phyloP scores from a whole-genome alignment of 1,139 yeast species.

The Insectozyma bohioensis region DNA sequence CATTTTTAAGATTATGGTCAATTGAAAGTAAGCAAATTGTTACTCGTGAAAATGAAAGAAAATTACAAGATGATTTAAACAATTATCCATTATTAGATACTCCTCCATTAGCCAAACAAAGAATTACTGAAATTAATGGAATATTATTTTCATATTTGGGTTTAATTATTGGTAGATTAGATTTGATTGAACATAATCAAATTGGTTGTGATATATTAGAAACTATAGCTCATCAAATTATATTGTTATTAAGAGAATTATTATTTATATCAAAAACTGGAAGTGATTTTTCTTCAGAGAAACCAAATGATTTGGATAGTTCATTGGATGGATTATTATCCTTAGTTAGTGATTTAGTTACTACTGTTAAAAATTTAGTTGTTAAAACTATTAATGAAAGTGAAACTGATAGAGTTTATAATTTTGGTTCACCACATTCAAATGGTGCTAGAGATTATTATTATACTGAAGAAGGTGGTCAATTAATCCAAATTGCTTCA shows the following conservation, averaged over 20 bases:
- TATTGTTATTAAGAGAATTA: constrained; percentile 61
- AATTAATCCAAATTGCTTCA: constrained; percentile 59
- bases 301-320: constrained; percentile 49
- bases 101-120: constrained; percentile 69
- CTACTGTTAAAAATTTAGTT: constrained; percentile 62
- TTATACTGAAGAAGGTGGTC: constrained; percentile 67
- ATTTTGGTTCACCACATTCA: no score
- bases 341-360: constrained; percentile 63
- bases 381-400: constrained; percentile 50
- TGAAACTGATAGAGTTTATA: constrained; percentile 23
- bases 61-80: constrained; percentile 35
- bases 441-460: constrained; percentile 35
- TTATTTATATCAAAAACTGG: constrained; percentile 62
- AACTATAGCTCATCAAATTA: constrained; percentile 65
- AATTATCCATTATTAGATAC: constrained; percentile 43
- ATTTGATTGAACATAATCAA: constrained; percentile 70
- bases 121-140: constrained; percentile 74
- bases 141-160: constrained; percentile 72
- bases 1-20: constrained; percentile 76
- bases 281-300: constrained; percentile 40
- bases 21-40: constrained; percentile 49
- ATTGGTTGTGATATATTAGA: constrained; percentile 69
- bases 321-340: constrained; percentile 59
- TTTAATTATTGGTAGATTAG: constrained; percentile 68
- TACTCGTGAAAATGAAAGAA: constrained; percentile 24